phyloP scores from a whole-genome alignment of 805 yeast species.

The Yarrowia divulgata region DNA sequence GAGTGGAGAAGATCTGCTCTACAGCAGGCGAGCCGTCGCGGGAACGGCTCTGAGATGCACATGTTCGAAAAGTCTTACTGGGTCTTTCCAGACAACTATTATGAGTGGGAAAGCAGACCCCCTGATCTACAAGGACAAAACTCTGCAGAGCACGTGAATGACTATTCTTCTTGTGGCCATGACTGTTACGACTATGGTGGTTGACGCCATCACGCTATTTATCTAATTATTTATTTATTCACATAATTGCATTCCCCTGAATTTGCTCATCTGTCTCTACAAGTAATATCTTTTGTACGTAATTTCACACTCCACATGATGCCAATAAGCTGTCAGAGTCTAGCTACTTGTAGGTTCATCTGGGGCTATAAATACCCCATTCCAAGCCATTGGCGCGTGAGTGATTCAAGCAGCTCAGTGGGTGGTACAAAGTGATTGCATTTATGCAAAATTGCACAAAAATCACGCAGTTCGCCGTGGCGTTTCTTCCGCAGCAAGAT shows the following conservation, averaged over 20 bases:
- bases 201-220: not conserved
- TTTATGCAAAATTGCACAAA: too few relatives aligned
- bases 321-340: too few relatives aligned
- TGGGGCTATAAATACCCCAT: not conserved
- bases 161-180: not conserved
- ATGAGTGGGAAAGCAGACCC: constrained; percentile 10
- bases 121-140: not conserved
- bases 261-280: too few relatives aligned
- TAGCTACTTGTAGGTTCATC: not conserved
- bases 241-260: too few relatives aligned
- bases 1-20: not conserved
- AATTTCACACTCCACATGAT: too few relatives aligned
- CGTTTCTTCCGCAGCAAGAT: not conserved
- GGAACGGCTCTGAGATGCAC: not conserved
- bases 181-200: constrained; percentile 3
- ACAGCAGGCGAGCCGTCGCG: not conserved
- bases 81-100: constrained; percentile 4
- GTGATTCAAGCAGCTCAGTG: not conserved
- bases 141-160: not conserved
- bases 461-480: not conserved
- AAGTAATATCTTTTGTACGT: too few relatives aligned
- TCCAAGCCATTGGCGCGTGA: constrained; percentile 6
- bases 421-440: not conserved
- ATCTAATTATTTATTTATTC: not conserved
- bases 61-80: not conserved